phyloP scores from a whole-genome alignment of 2,329 filamentous ascomycete species.

The Aspergillus ochraceoroseus region DNA sequence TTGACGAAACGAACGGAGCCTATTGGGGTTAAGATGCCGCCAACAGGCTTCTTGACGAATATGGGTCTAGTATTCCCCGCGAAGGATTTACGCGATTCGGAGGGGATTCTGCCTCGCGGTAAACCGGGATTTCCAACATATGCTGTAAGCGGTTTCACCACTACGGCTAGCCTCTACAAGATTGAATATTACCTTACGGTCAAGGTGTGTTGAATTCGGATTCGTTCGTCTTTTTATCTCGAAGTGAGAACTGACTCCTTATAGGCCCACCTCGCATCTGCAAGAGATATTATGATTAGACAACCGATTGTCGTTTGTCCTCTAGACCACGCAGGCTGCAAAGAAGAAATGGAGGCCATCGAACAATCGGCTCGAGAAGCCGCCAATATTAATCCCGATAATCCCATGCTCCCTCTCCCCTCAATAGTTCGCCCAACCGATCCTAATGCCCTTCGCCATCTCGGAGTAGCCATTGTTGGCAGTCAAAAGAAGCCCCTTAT shows the following conservation, averaged over 20 bases:
- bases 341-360: slow-evolving; percentile 98
- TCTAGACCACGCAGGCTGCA: slow-evolving; percentile 89
- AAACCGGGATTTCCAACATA: slow-evolving; percentile 87
- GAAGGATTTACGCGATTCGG: slow-evolving; percentile 78
- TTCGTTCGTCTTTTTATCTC: not conserved
- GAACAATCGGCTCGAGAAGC: slow-evolving; percentile 94
- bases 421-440: slow-evolving; percentile 77
- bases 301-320: slow-evolving; percentile 96
- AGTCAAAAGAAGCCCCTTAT: slow-evolving; percentile 60
- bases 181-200: slow-evolving; percentile 96
- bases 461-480: slow-evolving; percentile 61
- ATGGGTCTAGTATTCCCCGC: slow-evolving; percentile 85
- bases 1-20: slow-evolving; percentile 77
- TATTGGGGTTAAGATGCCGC: slow-evolving; percentile 79
- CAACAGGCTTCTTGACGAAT: slow-evolving; percentile 88
- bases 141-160: slow-evolving; percentile 84
- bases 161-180: slow-evolving; percentile 89
- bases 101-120: slow-evolving; percentile 79
- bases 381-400: slow-evolving; percentile 77
- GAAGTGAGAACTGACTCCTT: slow-evolving; percentile 14
- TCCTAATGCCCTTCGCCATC: slow-evolving; percentile 54
- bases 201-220: slow-evolving; percentile 59
- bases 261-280: slow-evolving; percentile 81
- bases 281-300: slow-evolving; percentile 79
- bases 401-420: slow-evolving; percentile 84